Base-by-base conservation (phyloP, 2,329 filamentous ascomycete genomes). In the Berkeleyomyces basicola region DNA sequence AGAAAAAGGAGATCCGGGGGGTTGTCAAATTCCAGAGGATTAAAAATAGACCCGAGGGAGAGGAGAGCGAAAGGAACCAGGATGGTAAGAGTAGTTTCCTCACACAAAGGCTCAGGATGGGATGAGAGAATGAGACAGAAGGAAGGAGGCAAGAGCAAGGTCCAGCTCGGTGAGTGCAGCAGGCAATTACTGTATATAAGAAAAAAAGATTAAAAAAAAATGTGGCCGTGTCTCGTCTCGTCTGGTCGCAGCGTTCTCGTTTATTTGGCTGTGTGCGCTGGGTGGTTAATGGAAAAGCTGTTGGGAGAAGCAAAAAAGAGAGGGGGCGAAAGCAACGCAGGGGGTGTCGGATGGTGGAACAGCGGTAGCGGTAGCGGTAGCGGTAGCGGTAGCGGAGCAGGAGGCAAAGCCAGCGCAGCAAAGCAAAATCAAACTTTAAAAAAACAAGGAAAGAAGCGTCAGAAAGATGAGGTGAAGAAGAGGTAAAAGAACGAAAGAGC, bases 231-330 rank as follows among this genome's bases (percentile, higher is more conserved):
- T 49, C 42, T 62, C 43, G 61, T 62, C 57, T 63, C 61, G 61
- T 63, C 61, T 59, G 43, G 55, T 51, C 61, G 53, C 55, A 59
- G 40, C 31, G 46, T 59, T 23, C 57, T 51, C 51, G 61, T 62
- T 58, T 64, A 64, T 66, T 63, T 40, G 37, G 40, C 46, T 55
- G 36, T 36, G 39, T 65, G 43, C 53, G 49, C 70, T 67, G 67
- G 61, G 23, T 23, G 23, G 23, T 23, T 23, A 23, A 23, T 60
- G 68, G 68, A 42, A 51, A 46, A 62, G 36, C 16, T 61, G 36
- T 11, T 61, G 36, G 44, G 36, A 64, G 9, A n/a, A 47, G 43
- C 11, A 55, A 46, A 31, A 61, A 42, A 53, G 51, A 47, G n/a
- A 44, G n/a, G 40, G 6, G 23, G 49, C 40, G 33, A 49, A n/a